Evolutionary conservation across 495 filamentous ascomycete genomes (phyloP).

Genomic region (Aspergillus incahuasiensis): DNA sequence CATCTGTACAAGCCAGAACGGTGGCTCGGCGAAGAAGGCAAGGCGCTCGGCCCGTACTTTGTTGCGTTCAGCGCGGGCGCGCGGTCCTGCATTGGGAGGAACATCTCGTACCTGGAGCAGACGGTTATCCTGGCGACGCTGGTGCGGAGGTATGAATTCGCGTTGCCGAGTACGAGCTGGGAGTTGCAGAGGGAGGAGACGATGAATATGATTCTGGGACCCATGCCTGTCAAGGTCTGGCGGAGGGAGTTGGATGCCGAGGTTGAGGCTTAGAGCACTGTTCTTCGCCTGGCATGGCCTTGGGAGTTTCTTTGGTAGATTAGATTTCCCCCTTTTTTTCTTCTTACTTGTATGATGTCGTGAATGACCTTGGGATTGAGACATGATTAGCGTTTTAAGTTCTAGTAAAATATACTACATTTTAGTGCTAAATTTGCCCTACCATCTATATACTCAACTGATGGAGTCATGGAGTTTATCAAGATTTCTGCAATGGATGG

Average conservation of each 20-base stretch:
- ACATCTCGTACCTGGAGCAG: slow-evolving; percentile 45
- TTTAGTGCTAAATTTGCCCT: not conserved
- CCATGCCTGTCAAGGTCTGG: slow-evolving; percentile 44
- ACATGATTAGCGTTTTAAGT: not conserved
- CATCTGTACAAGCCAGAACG: slow-evolving; percentile 34
- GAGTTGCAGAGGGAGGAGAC: slow-evolving; percentile 35
- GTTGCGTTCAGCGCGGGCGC: slow-evolving; percentile 41
- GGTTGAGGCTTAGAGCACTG: not conserved
- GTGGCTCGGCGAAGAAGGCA: slow-evolving; percentile 35
- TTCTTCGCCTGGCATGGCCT: not conserved
- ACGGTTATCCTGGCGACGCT: slow-evolving; percentile 37
- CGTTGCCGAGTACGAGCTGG: slow-evolving; percentile 33
- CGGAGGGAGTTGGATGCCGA: slow-evolving; percentile 16
- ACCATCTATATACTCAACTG: too few species aligned
- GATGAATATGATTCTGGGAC: slow-evolving; percentile 34
- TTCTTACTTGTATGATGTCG: not conserved
- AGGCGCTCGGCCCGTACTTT: slow-evolving; percentile 39
- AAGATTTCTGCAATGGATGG: too few species aligned
- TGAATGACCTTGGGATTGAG: not conserved
- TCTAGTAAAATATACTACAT: not conserved
- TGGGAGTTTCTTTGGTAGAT: not conserved
- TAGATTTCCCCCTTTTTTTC: too few species aligned
- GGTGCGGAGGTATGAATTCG: slow-evolving; percentile 43
- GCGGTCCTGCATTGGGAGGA: slow-evolving; percentile 42
- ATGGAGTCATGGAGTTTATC: too few species aligned